Evolutionary conservation across 306 rosid species (phyloP).

Genomic region (Amphicarpaea edgeworthii): DNA sequence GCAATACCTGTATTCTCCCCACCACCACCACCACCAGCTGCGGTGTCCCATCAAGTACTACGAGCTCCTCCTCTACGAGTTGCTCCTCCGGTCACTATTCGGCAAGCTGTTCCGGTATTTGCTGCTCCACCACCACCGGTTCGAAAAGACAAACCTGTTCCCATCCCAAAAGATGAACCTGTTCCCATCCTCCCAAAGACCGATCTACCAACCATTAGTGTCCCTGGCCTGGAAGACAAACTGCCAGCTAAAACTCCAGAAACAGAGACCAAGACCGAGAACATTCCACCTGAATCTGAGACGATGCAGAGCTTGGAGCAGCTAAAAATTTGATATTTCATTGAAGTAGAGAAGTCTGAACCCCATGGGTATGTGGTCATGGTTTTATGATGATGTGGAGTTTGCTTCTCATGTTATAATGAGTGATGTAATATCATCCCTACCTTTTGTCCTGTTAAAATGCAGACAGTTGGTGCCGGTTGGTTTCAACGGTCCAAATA

Average conservation of each 20-base stretch:
- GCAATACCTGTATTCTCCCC: slow-evolving; percentile 90
- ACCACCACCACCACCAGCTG: slow-evolving; percentile 69
- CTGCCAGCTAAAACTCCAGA: slow-evolving; percentile 46
- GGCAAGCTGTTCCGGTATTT: slow-evolving; percentile 80
- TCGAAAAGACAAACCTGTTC: slow-evolving; percentile 48
- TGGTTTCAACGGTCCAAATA: slow-evolving; percentile 64
- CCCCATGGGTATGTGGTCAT: slow-evolving; percentile 52
- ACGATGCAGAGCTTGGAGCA: slow-evolving; percentile 65
- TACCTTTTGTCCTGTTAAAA: slow-evolving; percentile 54
- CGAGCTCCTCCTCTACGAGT: slow-evolving; percentile 60
- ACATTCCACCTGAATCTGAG: slow-evolving; percentile 53
- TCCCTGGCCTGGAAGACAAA: slow-evolving; percentile 45
- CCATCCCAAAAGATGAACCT: slow-evolving; percentile 38
- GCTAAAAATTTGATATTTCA: slow-evolving; percentile 71
- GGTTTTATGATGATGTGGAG: slow-evolving; percentile 63
- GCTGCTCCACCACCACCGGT: slow-evolving; percentile 87
- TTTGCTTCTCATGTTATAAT: slow-evolving; percentile 57
- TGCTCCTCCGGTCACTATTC: slow-evolving; percentile 81
- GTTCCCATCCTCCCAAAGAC: slow-evolving; percentile 26
- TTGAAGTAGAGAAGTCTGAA: slow-evolving; percentile 38
- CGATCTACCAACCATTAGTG: slow-evolving; percentile 23
- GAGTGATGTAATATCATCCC: slow-evolving; percentile 60
- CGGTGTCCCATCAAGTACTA: slow-evolving; percentile 56
- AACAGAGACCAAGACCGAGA: slow-evolving; percentile 46
- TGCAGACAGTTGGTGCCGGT: slow-evolving; percentile 71